A percentile compares a stretch with the other conserved stretches of the same genome.
Evolutionary conservation across 2,329 filamentous ascomycete species (phyloP).

Genomic region (Diatrype stigma): DNA sequence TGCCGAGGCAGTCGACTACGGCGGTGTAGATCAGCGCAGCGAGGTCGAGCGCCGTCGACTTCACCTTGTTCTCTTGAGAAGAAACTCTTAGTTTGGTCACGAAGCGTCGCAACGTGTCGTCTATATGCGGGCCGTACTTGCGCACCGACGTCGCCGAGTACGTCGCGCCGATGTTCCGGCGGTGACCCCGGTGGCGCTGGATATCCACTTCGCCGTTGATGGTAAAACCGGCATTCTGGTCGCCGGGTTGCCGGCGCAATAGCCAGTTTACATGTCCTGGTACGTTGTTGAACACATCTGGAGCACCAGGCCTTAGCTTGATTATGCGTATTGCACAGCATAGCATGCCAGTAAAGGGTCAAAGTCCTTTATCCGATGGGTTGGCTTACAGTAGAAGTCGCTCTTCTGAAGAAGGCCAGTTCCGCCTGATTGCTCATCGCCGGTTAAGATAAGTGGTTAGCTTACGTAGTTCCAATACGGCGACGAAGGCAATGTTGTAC

Average conservation of each 20-base stretch:
- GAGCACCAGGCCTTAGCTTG: slow-evolving; percentile 38
- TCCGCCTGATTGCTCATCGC: slow-evolving; percentile 33
- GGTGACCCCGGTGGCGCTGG: slow-evolving; percentile 7
- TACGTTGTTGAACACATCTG: slow-evolving; percentile 31
- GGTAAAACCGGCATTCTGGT: slow-evolving; percentile 1
- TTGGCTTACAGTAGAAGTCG: slow-evolving; percentile 44
- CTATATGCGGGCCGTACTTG: slow-evolving; percentile 6
- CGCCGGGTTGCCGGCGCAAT: slow-evolving; percentile 6
- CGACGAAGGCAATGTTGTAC: slow-evolving; percentile 24
- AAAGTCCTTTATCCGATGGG: not conserved
- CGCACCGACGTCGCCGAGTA: slow-evolving; percentile 8
- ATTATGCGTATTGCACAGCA: too few species aligned
- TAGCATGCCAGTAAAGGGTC: not conserved
- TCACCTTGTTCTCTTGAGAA: not conserved
- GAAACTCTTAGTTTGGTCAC: slow-evolving; percentile 6
- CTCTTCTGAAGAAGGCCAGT: slow-evolving; percentile 47
- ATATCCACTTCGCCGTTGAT: slow-evolving; percentile 10
- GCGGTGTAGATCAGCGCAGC: slow-evolving; percentile 6
- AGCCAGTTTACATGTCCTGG: slow-evolving; percentile 36
- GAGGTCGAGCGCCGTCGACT: slow-evolving; percentile 4
- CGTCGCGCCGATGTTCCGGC: slow-evolving; percentile 6
- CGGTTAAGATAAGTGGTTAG: too few species aligned
- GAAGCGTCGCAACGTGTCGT: slow-evolving; percentile 7
- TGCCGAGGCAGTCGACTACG: slow-evolving; percentile 7
- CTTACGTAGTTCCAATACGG: not conserved